phyloP scores from a whole-genome alignment of 2,329 filamentous ascomycete genomes.

The Lomentospora prolificans region DNA sequence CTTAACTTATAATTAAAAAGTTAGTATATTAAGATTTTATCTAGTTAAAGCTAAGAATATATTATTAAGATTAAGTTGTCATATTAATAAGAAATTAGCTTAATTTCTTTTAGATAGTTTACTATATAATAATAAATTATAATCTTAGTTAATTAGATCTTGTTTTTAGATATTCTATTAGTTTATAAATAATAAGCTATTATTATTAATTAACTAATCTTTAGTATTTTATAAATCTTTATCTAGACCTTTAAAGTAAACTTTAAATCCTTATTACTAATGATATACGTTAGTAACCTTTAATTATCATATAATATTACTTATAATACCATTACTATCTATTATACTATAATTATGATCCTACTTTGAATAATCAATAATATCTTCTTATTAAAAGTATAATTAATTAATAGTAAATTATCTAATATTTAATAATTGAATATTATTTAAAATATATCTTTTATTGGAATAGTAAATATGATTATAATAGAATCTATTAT shows the following conservation, averaged over 20 bases:
- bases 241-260: not conserved
- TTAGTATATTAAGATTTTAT: not conserved
- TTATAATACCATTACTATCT: not conserved
- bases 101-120: not conserved
- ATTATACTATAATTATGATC: slow-evolving; percentile 7
- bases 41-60: not conserved
- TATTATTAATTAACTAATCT: too few relatives aligned
- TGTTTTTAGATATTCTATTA: not conserved
- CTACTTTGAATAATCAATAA: too few relatives aligned
- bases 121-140: not conserved
- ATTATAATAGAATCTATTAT: not conserved
- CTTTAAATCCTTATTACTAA: not conserved
- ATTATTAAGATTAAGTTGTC: not conserved
- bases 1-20: not conserved
- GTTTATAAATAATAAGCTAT: not conserved
- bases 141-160: not conserved
- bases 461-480: not conserved
- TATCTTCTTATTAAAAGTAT: too few relatives aligned
- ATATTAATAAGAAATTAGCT: not conserved
- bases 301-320: not conserved
- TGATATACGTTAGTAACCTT: not conserved
- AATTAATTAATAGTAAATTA: too few relatives aligned
- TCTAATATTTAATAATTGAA: not conserved
- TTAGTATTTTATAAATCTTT: too few relatives aligned
- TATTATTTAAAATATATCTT: not conserved